These are phyloP conservation scores for Quercus wislizeni DNA, from an alignment of 306 rosid species.

Conservation along the genomic window DNA sequence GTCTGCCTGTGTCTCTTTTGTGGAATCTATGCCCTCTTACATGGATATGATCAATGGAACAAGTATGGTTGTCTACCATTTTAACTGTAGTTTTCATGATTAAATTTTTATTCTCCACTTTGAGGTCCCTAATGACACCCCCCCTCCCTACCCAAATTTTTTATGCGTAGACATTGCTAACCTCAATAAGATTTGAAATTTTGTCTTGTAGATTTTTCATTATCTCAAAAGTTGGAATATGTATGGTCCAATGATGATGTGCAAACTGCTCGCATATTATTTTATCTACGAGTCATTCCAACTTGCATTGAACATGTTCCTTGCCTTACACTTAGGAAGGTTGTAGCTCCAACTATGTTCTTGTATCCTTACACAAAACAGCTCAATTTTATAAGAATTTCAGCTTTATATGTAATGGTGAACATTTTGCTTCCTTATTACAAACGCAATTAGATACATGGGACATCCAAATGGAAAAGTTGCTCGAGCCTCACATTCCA, in stretches of 20 bases:
- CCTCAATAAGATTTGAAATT: not conserved
- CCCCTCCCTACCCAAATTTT: not conserved
- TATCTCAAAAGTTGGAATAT: slow-evolving; percentile 47
- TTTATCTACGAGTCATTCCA: slow-evolving; percentile 78
- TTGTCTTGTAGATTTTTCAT: slow-evolving; percentile 34
- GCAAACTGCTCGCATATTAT: slow-evolving; percentile 81
- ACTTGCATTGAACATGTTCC: slow-evolving; percentile 73
- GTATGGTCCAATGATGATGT: slow-evolving; percentile 80
- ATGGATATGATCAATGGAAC: slow-evolving; percentile 65
- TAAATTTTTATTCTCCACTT: not conserved
- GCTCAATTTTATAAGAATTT: slow-evolving; percentile 15
- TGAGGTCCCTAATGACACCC: not conserved
- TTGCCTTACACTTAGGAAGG: slow-evolving; percentile 48
- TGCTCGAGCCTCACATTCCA: slow-evolving; percentile 80
- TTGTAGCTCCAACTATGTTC: slow-evolving; percentile 76
- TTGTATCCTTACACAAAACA: slow-evolving; percentile 69
- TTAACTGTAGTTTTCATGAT: not conserved
- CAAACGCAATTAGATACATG: slow-evolving; percentile 61
- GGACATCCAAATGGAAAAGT: slow-evolving; percentile 86
- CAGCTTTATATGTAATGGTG: slow-evolving; percentile 7
- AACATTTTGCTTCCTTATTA: slow-evolving; percentile 39
- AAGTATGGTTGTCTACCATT: slow-evolving; percentile 38
- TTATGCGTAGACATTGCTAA: not conserved
- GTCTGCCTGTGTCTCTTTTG: slow-evolving; percentile 57
- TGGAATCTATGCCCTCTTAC: slow-evolving; percentile 76